A percentile compares a stretch with the other conserved stretches of the same genome.
Conservation (phyloP, 176 grass and related monocot species). For the Aegilops tauschii region DNA sequence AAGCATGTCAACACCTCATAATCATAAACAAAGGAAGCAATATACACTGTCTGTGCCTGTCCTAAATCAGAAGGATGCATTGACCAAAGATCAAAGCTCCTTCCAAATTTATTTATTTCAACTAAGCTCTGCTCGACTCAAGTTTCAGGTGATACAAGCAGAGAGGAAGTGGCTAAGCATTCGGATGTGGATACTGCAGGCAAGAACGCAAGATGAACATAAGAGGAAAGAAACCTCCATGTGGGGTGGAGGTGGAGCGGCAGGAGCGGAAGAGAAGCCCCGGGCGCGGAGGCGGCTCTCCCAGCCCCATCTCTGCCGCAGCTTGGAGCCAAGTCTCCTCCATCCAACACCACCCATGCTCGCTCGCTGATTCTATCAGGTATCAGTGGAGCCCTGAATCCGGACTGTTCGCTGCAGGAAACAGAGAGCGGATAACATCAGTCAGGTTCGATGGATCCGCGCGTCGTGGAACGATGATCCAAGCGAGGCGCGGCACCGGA, state of each 20-base stretch:
- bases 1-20: background rate
- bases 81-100: background rate
- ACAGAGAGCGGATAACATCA: background rate
- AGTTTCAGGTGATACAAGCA: background rate
- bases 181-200: background rate
- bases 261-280: conserved; percentile 44
- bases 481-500: too few species aligned
- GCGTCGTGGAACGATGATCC: background rate
- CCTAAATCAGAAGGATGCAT: background rate
- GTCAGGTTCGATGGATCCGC: too few species aligned
- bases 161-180: background rate
- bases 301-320: conserved; percentile 32
- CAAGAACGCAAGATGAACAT: background rate
- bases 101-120: background rate
- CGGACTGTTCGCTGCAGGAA: background rate
- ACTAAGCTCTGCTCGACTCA: background rate
- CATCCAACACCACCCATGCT: conserved; percentile 42
- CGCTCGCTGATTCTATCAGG: background rate
- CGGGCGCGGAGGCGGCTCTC: conserved; percentile 21
- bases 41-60: background rate
- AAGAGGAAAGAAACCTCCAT: background rate
- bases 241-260: conserved; percentile 7
- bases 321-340: conserved; percentile 18
- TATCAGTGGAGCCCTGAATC: background rate
- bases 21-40: background rate